phyloP scores from a whole-genome alignment of 2,329 filamentous ascomycete species.

The Fusarium sp. region DNA sequence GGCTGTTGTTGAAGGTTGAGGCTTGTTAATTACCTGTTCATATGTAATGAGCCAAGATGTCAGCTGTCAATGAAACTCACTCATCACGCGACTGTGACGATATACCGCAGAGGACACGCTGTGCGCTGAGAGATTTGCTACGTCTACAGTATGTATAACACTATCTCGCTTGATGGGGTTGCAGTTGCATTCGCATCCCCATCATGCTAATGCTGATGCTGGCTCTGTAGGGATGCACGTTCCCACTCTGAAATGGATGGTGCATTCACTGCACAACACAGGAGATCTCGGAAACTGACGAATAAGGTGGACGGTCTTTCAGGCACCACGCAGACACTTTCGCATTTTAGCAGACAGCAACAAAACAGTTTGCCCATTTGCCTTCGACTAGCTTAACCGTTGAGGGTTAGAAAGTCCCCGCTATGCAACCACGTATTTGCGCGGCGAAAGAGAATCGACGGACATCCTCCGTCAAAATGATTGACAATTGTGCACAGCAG shows the following conservation, averaged over 20 bases:
- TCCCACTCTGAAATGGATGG: conserved; percentile 22
- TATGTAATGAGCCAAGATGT: not conserved
- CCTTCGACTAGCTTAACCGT: not conserved
- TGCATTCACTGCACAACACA: conserved; percentile 48
- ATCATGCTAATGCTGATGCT: conserved; percentile 8
- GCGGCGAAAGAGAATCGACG: not conserved
- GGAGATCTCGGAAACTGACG: conserved; percentile 40
- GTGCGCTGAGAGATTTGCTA: conserved; percentile 1
- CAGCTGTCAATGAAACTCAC: conserved; percentile 1
- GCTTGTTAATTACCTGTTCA: too few relatives aligned
- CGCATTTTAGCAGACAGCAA: conserved; percentile 19
- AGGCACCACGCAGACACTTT: conserved; percentile 39
- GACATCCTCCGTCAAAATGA: not conserved
- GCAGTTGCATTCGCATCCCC: conserved; percentile 32
- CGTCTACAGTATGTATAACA: conserved; percentile 17
- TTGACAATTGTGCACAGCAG: not conserved
- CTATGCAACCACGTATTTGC: not conserved
- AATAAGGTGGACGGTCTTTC: conserved; percentile 41
- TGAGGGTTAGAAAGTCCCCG: not conserved
- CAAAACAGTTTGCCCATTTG: conserved; percentile 4
- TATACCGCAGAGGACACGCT: not conserved
- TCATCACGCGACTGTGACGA: too few relatives aligned
- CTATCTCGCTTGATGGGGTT: conserved; percentile 33
- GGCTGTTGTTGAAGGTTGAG: conserved; percentile 1
- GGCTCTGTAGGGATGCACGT: conserved; percentile 27